A percentile compares a stretch with the other conserved stretches of the same genome.
Evolutionary conservation across 805 yeast genomes (phyloP).

Genomic region (Sporopachydermia lactativora): DNA sequence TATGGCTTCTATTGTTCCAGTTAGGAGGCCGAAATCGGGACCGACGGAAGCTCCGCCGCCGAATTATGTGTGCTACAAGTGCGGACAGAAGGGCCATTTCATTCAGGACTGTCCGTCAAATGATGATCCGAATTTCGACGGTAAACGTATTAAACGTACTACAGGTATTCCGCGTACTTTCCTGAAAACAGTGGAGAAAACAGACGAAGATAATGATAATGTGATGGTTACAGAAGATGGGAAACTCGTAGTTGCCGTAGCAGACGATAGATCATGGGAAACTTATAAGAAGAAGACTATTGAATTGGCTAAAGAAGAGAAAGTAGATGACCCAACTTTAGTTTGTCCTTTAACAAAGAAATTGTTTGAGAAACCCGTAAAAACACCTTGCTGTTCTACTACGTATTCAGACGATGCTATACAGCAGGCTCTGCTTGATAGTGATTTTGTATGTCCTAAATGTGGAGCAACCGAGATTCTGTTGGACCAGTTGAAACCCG

Average conservation of each 20-base stretch:
- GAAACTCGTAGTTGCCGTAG: slow-evolving; percentile 89
- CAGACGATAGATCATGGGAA: slow-evolving; percentile 86
- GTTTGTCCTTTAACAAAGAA: slow-evolving; percentile 59
- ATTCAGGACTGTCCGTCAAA: slow-evolving; percentile 92
- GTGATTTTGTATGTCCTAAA: slow-evolving; percentile 83
- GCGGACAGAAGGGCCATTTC: slow-evolving; percentile 95
- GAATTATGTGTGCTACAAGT: slow-evolving; percentile 89
- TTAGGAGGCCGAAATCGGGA: slow-evolving; percentile 14
- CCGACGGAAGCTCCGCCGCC: slow-evolving; percentile 82
- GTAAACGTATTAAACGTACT: slow-evolving; percentile 77
- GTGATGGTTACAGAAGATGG: slow-evolving; percentile 91
- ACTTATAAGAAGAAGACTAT: slow-evolving; percentile 59
- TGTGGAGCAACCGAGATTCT: slow-evolving; percentile 64
- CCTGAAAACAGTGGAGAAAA: slow-evolving; percentile 74
- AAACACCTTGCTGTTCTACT: slow-evolving; percentile 67
- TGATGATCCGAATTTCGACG: slow-evolving; percentile 87
- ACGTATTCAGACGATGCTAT: slow-evolving; percentile 45
- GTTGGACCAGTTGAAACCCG: slow-evolving; percentile 55
- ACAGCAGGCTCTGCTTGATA: slow-evolving; percentile 55
- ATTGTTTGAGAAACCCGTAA: slow-evolving; percentile 56
- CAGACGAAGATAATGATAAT: slow-evolving; percentile 45
- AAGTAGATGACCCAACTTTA: slow-evolving; percentile 41
- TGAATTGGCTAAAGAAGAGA: slow-evolving; percentile 25
- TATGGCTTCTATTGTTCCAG: slow-evolving; percentile 37
- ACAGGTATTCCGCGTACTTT: slow-evolving; percentile 96